Base-by-base conservation (phyloP, 2,329 filamentous ascomycete species). In the Fusarium sambucinum region DNA sequence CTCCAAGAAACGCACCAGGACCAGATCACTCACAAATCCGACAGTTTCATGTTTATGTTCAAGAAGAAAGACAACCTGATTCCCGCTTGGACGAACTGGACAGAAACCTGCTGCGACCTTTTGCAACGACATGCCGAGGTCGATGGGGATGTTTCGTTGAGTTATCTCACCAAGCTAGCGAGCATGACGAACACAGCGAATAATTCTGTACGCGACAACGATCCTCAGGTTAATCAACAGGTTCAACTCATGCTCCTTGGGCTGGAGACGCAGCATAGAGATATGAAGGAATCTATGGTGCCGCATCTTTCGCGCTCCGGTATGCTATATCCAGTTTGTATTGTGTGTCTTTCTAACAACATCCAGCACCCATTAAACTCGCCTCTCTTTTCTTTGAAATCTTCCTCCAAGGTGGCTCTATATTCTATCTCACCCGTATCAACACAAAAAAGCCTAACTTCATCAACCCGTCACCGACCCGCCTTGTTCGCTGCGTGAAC, bases 221-320 rank as follows among this genome's bases (percentile, higher is more conserved):
- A 74, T 40, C 58, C 71, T 35, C 75, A 76, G 42, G 72, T 70
- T 8, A 75, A 80, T 37, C 79, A 83, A 58, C 82, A 85, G 44
- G 77, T 75, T 21, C 74, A 77, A 4, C 77, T 86, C 19, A 77
- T 86, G 61, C 71, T 83, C n/a, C 75, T 80, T 3, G 84, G 85
- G 0, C 78, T 86, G 29, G 82, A 85, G 59, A 73, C 80, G 5
- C 83, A 86, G 65, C 73, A 83, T 11, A 67, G 71, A n/a, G 81
- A 85, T 38, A 80, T 73, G 67, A 77, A 80, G 40, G 63, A 70
- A 8, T 63, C 59, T 4, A 81, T 86, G 52, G 72, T 80, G 0
- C 66, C 70, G 2, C 68, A 76, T 11, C 60, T 83, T 19, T 73
- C 76, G 4, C 68, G 73, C 12, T 58, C 63, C 23, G 47, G 68